phyloP scores from a whole-genome alignment of 169 alveolate genomes.

The Theileria parva region DNA sequence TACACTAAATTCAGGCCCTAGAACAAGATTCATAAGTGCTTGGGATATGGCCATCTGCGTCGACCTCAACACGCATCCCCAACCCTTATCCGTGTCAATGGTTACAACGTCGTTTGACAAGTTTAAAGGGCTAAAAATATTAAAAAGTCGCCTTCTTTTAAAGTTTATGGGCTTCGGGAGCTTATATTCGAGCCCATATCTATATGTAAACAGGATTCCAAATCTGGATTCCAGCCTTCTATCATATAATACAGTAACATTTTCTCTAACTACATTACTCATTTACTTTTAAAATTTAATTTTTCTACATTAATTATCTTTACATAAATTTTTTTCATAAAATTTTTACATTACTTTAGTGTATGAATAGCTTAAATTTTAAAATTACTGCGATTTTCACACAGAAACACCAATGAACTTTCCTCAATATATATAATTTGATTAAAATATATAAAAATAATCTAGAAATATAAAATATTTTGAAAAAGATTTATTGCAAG shows the following conservation, averaged over 20 bases:
- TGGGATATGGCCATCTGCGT: slow-evolving; percentile 76
- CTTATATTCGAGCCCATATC: slow-evolving; percentile 23
- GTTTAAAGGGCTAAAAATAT: slow-evolving; percentile 31
- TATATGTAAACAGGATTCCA: slow-evolving; percentile 50
- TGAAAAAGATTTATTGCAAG: not conserved
- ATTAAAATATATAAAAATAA: too few relatives aligned
- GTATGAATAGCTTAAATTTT: not conserved
- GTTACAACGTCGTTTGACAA: not conserved
- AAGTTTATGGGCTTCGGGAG: slow-evolving; percentile 16
- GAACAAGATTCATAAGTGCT: slow-evolving; percentile 43
- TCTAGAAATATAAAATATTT: not conserved
- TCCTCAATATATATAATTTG: not conserved
- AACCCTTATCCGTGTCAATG: slow-evolving; percentile 66
- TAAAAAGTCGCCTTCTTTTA: not conserved
- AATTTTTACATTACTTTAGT: not conserved
- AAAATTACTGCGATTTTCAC: not conserved
- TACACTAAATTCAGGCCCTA: slow-evolving; percentile 21
- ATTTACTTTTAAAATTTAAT: not conserved
- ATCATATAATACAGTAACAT: not conserved
- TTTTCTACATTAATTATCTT: too few relatives aligned
- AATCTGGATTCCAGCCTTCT: slow-evolving; percentile 2
- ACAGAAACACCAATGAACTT: not conserved
- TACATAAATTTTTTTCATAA: too few relatives aligned
- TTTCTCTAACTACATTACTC: slow-evolving; percentile 3
- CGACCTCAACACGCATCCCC: slow-evolving; percentile 76